These are phyloP conservation scores for Xylariaceae sp. DNA, from an alignment of 2,329 filamentous ascomycete species.

Conservation along the genomic window DNA sequence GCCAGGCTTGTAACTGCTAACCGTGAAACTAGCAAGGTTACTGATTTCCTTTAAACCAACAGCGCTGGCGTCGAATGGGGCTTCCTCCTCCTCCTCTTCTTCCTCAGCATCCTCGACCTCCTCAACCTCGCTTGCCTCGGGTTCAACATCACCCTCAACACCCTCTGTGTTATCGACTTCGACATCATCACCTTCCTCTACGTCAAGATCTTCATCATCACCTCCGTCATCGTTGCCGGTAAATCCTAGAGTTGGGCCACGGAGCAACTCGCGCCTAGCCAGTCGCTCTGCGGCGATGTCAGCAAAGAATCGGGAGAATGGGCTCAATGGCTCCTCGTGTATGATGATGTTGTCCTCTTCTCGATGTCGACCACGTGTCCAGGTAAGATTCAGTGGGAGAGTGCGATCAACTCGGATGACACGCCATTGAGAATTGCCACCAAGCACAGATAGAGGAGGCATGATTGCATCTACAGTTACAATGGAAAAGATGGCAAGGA, in stretches of 20 bases:
- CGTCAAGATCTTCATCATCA: slow-evolving; percentile 39
- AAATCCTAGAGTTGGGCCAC: slow-evolving; percentile 9
- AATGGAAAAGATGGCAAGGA: not conserved
- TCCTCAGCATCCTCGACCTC: slow-evolving; percentile 44
- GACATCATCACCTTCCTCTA: slow-evolving; percentile 37
- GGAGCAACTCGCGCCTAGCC: not conserved
- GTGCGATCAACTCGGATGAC: slow-evolving; percentile 1
- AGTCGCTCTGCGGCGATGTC: slow-evolving; percentile 15
- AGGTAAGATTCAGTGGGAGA: not conserved
- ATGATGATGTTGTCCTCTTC: slow-evolving; percentile 7
- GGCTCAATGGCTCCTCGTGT: not conserved
- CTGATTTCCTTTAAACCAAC: slow-evolving; percentile 80
- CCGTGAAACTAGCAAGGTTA: slow-evolving; percentile 82
- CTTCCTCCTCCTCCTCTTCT: slow-evolving; percentile 48
- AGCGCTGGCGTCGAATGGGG: slow-evolving; percentile 59
- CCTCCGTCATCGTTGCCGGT: slow-evolving; percentile 29
- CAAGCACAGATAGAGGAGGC: not conserved
- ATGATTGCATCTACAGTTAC: not conserved
- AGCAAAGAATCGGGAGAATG: slow-evolving; percentile 22
- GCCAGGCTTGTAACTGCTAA: slow-evolving; percentile 81
- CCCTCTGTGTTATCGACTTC: slow-evolving; percentile 38
- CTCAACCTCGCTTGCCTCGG: slow-evolving; percentile 39
- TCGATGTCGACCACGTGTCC: not conserved
- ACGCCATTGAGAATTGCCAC: slow-evolving; percentile 13
- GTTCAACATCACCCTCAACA: slow-evolving; percentile 40